Conservation (phyloP, 352 stramenopile genomes). For the Globisporangium irregulare region DNA sequence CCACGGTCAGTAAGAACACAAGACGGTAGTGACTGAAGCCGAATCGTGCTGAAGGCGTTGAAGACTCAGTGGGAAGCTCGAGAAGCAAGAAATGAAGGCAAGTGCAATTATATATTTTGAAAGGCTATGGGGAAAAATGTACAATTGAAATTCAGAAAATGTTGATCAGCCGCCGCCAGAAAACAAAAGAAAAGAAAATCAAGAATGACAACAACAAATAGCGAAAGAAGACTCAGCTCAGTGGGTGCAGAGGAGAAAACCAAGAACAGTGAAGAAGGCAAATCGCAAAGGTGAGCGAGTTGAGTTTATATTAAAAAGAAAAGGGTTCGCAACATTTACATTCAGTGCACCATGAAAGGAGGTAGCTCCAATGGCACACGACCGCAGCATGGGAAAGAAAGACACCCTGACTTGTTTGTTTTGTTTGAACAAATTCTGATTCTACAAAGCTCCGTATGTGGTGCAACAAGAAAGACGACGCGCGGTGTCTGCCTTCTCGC, state of each 20-base stretch:
- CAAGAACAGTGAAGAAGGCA: neutral
- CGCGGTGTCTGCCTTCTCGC: neutral
- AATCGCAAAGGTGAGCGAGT: neutral
- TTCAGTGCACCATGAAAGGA: neutral
- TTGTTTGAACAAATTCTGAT: neutral
- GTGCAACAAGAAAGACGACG: neutral
- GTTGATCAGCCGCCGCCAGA: neutral
- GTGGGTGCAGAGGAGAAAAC: neutral
- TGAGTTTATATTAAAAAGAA: neutral
- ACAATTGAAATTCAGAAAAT: neutral
- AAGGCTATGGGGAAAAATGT: neutral
- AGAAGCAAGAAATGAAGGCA: neutral
- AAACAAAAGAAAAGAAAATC: neutral
- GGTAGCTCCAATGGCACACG: too few species aligned
- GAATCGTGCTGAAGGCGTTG: too few species aligned
- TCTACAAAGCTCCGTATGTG: neutral
- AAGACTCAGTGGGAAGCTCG: too few species aligned
- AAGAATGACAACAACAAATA: neutral
- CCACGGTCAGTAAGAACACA: slow-evolving; percentile 26
- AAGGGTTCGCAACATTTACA: neutral
- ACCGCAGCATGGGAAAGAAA: neutral
- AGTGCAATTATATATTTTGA: neutral
- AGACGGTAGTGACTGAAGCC: neutral
- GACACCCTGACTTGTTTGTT: neutral
- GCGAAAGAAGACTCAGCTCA: neutral